Base-by-base conservation (phyloP, 306 rosid genomes). In the Styphnolobium japonicum region DNA sequence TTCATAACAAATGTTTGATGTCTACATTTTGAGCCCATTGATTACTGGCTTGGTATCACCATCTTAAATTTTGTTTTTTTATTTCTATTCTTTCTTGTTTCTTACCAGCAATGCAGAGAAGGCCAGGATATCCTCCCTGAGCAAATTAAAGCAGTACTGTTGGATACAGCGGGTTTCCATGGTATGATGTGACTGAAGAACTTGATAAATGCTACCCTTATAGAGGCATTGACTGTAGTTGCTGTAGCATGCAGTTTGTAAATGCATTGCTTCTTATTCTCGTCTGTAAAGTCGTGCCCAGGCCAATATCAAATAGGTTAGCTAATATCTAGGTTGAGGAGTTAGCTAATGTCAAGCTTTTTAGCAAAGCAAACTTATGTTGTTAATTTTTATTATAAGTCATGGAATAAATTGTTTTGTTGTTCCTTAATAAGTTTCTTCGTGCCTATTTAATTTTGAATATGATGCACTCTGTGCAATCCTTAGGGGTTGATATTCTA, bases 71-170 rank as follows among this genome's bases (percentile, higher is more conserved):
- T 33, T 66, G 10, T 67, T 78, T 46, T 46, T 75, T 33, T 33
- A 73, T 82, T 73, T 65, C 27, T 56, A 10, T 16, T 65, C 19
- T 14, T 79, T 71, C 51, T 40, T 33, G 43, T 60, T 87, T 62
- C 68, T 65, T 42, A 37, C 25, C 93, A 92, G 97, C 97, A 92
- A 88, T 89, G 86, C 83, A 84, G 67, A 81, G 96, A 90, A 79
- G 93, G 86, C 16, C 89, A 85, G 36, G 87, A 88, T 62, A 82
- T 87, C 19, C 61, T 75, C 34, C 93, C 97, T 0, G 96, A 90
- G 76, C 90, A 89, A 57, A 89, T 94, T 7, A 92, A 90, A 76
- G 90, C 92, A n/a, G 89, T 84, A 22, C 90, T 94, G 55, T 65
- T 90, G 92, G 91, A 89, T 52, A 84, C 88, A 10, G 88, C 90